These are phyloP conservation scores for Diversispora epigaea DNA, from an alignment of 192 early-diverging fungal genomes.

Conservation along the genomic window DNA sequence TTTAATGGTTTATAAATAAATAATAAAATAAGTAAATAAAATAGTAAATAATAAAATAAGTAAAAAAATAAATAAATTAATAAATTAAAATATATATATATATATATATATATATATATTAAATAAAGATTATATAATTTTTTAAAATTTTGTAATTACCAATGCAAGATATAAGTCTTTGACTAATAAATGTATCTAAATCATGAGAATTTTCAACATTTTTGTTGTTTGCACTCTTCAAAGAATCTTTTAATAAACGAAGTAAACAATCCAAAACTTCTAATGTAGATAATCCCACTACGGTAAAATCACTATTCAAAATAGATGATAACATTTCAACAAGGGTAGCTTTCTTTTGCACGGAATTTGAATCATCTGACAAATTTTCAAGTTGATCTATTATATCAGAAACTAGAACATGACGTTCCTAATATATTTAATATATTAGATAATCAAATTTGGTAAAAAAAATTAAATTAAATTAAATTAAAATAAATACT, in stretches of 20 bases:
- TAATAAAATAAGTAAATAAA: too few species aligned
- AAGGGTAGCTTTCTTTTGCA: conserved; percentile 46
- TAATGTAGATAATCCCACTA: conserved; percentile 53
- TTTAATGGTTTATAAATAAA: too few species aligned
- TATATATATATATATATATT: neutral
- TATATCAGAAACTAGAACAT: conserved; percentile 52
- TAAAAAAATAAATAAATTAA: too few species aligned
- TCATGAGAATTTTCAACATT: conserved; percentile 15
- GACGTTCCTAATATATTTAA: conserved; percentile 42
- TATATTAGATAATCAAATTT: neutral
- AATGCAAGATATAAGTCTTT: conserved; percentile 36
- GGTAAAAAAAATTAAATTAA: neutral
- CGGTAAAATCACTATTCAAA: conserved; percentile 42
- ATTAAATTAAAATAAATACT: neutral
- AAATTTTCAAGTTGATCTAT: conserved; percentile 42
- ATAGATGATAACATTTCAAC: conserved; percentile 46
- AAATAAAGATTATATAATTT: neutral
- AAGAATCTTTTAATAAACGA: conserved; percentile 41
- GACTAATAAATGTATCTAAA: conserved; percentile 33
- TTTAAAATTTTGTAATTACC: conserved; percentile 26
- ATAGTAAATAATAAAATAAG: too few species aligned
- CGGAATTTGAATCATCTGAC: conserved; percentile 28
- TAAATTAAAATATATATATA: too few species aligned
- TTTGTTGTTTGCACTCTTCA: conserved; percentile 17
- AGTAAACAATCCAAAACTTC: conserved; percentile 54